These are phyloP conservation scores for Puccinia brachypodii DNA, from an alignment of 1,284 basidiomycete species.

Conservation along the genomic window DNA sequence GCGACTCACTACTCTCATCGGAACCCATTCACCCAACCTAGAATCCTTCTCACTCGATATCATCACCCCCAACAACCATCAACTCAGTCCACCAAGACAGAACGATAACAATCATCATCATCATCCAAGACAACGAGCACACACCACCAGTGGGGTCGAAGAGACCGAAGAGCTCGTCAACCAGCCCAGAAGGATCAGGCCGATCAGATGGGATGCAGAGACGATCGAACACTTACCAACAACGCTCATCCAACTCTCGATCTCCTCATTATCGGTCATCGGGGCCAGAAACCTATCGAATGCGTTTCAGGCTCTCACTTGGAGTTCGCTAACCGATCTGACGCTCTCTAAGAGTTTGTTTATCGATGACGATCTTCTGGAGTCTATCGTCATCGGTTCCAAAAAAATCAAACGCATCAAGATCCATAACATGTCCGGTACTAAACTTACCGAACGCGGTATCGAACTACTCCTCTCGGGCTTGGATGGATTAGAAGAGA, in stretches of 20 bases:
- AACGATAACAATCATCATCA: neutral
- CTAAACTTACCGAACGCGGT: slow-evolving; percentile 37
- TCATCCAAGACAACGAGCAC: neutral
- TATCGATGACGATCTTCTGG: slow-evolving; percentile 38
- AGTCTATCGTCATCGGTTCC: slow-evolving; percentile 10
- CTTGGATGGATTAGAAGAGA: slow-evolving; percentile 27
- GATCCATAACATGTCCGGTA: slow-evolving; percentile 28
- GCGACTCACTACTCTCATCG: neutral
- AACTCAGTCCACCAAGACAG: neutral
- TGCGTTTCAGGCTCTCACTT: slow-evolving; percentile 21
- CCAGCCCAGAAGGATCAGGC: no score
- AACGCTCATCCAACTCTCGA: slow-evolving; percentile 16
- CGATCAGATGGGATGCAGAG: slow-evolving; percentile 36
- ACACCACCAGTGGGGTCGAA: slow-evolving; percentile 11
- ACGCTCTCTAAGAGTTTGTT: slow-evolving; percentile 26
- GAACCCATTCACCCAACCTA: slow-evolving; percentile 17
- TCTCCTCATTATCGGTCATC: slow-evolving; percentile 27
- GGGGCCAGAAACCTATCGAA: slow-evolving; percentile 23
- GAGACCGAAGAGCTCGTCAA: slow-evolving; percentile 16
- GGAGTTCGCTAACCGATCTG: slow-evolving; percentile 16
- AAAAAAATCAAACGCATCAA: slow-evolving; percentile 27
- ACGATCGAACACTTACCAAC: neutral
- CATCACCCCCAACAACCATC: neutral
- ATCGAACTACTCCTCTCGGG: slow-evolving; percentile 33
- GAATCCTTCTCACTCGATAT: slow-evolving; percentile 19